These are phyloP conservation scores for Fonsecaea pedrosoi DNA, from an alignment of 2,329 filamentous ascomycete species.

Conservation along the genomic window DNA sequence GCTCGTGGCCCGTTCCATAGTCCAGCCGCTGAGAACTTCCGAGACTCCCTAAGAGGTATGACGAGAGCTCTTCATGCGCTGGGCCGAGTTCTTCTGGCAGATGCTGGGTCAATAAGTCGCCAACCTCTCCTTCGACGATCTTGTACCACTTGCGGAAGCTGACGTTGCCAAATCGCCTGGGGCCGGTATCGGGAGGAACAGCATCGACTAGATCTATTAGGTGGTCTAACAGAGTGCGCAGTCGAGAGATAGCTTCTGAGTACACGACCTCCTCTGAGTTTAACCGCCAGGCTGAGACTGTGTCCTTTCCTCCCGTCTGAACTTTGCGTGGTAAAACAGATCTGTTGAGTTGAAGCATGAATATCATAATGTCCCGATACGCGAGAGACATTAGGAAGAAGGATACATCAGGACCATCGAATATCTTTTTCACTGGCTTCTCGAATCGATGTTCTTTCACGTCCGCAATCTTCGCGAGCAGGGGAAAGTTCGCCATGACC, in stretches of 20 bases:
- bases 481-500: slow-evolving; percentile 23
- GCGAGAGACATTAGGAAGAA: slow-evolving; percentile 81
- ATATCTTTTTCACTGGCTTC: slow-evolving; percentile 78
- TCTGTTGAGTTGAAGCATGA: slow-evolving; percentile 87
- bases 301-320: slow-evolving; percentile 43
- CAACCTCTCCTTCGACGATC: slow-evolving; percentile 67
- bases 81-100: slow-evolving; percentile 59
- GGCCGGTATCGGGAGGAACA: slow-evolving; percentile 82
- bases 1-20: slow-evolving; percentile 94
- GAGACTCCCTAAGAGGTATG: slow-evolving; percentile 84
- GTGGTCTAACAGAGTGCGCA: slow-evolving; percentile 70
- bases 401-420: slow-evolving; percentile 80
- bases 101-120: slow-evolving; percentile 63
- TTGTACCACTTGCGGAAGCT: slow-evolving; percentile 86
- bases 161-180: slow-evolving; percentile 87
- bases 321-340: slow-evolving; percentile 76
- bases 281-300: slow-evolving; percentile 60
- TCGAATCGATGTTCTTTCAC: slow-evolving; percentile 63
- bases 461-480: slow-evolving; percentile 21
- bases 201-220: slow-evolving; percentile 74
- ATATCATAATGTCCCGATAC: slow-evolving; percentile 85
- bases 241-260: slow-evolving; percentile 65
- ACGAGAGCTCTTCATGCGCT: slow-evolving; percentile 69
- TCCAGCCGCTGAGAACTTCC: slow-evolving; percentile 89
- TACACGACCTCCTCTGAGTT: slow-evolving; percentile 52